Evolutionary conservation across 108 stramenopile species (phyloP), one percentile per base, ranked within the genome.

Genomic region (Skeletonema marinoi): DNA sequence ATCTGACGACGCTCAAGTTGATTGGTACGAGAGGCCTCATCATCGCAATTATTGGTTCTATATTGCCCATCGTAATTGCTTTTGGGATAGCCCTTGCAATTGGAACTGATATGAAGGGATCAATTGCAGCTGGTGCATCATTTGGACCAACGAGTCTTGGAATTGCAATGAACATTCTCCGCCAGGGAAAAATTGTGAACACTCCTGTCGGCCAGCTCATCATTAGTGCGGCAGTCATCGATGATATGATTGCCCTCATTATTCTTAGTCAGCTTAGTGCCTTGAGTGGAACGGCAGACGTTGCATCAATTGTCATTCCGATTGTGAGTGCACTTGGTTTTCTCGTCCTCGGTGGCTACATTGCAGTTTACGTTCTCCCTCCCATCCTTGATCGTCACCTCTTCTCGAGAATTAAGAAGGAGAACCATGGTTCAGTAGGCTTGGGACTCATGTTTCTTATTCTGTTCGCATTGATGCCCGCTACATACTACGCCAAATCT

Each of bases 211-310:
- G 95, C 12, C 95, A 96, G 84, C 70, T 96, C 17, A 92, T 96
- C 70, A 78, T 96, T 38, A 75, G 89, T 30, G 92, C 95, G 14
- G 95, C 95, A 41, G 88, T 91, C 67, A 87, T 96, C 63, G 90
- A 96, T 70, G 95, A 96, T 59, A 89, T 96, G 86, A 91, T 96
- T 79, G 90, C 90, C 2, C 80, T 96, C 13, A 89, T 93, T 44
- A 85, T 93, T 13, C 77, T 96, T 65, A 85, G 85, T 29, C 90
- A 90, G 75, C 81, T 93, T 8, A 72, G 82, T 59, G 87, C 88
- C 14, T 59, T 92, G 60, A 67, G 70, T 39, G 92, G 89, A 56
- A 82, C 85, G 2, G 81, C 87, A 36, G 78, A 70, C 21, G 85
- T 81, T 6, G 71, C 84, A 8, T 54, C 76, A 6, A 79, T 92